Conservation (phyloP, 768 basidiomycete genomes). For the Hypholoma fasciculare region DNA sequence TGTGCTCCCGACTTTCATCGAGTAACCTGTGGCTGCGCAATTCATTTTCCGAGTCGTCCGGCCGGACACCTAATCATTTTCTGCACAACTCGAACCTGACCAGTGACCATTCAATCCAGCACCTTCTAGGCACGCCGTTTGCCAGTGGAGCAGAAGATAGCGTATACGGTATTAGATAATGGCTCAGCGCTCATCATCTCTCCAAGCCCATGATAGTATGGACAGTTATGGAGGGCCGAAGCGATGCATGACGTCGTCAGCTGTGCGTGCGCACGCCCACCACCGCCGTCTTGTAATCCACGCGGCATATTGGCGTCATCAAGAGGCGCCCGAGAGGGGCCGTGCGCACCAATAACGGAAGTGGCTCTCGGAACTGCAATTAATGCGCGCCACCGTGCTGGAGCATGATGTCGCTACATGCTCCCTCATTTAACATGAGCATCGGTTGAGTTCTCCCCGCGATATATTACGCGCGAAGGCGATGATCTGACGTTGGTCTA, state of each 20-base stretch:
- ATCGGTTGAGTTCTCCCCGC: background rate
- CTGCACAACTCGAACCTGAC: background rate
- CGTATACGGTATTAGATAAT: background rate
- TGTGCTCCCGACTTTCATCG: too few relatives aligned
- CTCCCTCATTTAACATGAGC: slow-evolving; percentile 9
- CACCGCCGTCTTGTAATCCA: slow-evolving; percentile 65
- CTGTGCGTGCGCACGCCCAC: slow-evolving; percentile 71
- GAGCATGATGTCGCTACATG: background rate
- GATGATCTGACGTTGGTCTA: background rate
- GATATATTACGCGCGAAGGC: background rate
- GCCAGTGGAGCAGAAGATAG: background rate
- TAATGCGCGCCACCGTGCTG: too few relatives aligned
- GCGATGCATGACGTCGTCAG: slow-evolving; percentile 59
- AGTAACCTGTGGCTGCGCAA: background rate
- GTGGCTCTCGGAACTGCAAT: slow-evolving; percentile 25
- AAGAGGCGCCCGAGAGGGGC: too few relatives aligned
- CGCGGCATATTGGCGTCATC: background rate
- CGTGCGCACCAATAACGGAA: slow-evolving; percentile 41
- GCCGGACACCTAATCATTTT: background rate
- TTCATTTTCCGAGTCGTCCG: background rate
- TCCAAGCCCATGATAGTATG: slow-evolving; percentile 71
- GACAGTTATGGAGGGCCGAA: slow-evolving; percentile 68
- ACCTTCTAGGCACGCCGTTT: background rate
- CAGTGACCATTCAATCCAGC: background rate
- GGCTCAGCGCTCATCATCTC: slow-evolving; percentile 38